phyloP scores from a whole-genome alignment of 371 early-diverging fungal genomes.

The Phascolomyces articulosus region DNA sequence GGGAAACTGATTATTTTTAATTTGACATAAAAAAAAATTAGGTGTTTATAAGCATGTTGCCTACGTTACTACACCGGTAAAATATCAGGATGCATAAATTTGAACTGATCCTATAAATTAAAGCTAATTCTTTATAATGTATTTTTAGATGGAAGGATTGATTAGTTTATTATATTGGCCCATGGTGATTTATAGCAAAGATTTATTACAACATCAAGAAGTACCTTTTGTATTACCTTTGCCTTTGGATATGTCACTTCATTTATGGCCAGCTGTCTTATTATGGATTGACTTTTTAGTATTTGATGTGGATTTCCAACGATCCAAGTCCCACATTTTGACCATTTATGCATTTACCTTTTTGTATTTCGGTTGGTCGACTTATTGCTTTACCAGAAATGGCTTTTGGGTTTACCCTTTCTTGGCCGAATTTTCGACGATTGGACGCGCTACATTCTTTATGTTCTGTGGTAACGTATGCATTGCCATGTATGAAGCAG shows the following conservation, averaged over 20 bases:
- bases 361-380: slow-evolving; percentile 24
- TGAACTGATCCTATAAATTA: neutral
- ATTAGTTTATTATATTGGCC: slow-evolving; percentile 31
- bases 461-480: slow-evolving; percentile 24
- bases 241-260: slow-evolving; percentile 23
- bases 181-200: slow-evolving; percentile 20
- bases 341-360: slow-evolving; percentile 23
- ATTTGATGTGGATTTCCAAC: slow-evolving; percentile 23
- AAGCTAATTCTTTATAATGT: neutral
- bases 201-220: slow-evolving; percentile 19
- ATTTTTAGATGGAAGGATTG: slow-evolving; percentile 27
- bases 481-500: slow-evolving; percentile 25
- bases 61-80: slow-evolving; percentile 26
- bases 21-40: neutral
- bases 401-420: slow-evolving; percentile 32
- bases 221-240: slow-evolving; percentile 22
- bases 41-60: slow-evolving; percentile 8
- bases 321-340: slow-evolving; percentile 19
- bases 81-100: neutral
- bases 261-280: slow-evolving; percentile 31
- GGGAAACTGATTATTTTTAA: neutral
- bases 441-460: slow-evolving; percentile 18
- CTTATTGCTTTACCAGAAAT: slow-evolving; percentile 24
- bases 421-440: slow-evolving; percentile 18
- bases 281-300: slow-evolving; percentile 30